Conservation (phyloP, 257 asterid species). For the Solanum medicagineum region DNA sequence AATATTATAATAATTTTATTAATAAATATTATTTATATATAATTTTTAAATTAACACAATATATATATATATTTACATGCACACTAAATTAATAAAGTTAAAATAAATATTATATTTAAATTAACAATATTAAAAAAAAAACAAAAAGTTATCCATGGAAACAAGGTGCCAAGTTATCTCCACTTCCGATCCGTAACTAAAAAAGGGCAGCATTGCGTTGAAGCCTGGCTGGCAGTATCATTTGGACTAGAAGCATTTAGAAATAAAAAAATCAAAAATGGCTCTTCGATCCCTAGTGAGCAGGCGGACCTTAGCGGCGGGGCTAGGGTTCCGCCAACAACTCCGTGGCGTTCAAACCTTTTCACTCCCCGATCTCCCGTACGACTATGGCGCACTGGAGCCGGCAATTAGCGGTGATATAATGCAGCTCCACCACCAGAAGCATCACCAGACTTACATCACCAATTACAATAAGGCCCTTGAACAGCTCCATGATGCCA, state of each 20-base stretch:
- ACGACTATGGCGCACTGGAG: constrained; percentile 81
- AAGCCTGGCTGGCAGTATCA: neutral
- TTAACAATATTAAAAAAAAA: no score
- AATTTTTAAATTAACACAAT: no score
- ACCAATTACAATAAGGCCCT: constrained; percentile 84
- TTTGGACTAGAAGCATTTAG: neutral
- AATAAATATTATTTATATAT: no score
- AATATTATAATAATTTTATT: no score
- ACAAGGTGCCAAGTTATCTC: no score
- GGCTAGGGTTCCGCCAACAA: constrained; percentile 25
- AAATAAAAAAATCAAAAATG: constrained; percentile 16
- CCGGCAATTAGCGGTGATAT: constrained; percentile 86
- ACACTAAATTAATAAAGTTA: no score
- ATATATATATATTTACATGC: no score
- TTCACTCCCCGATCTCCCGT: constrained; percentile 78
- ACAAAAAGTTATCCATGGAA: no score
- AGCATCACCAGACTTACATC: constrained; percentile 87
- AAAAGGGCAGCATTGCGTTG: neutral
- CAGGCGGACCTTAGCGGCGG: constrained; percentile 14
- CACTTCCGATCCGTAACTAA: neutral
- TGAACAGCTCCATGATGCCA: constrained; percentile 71
- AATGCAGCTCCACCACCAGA: constrained; percentile 95
- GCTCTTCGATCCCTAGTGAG: constrained; percentile 44
- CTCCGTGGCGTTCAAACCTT: constrained; percentile 46
- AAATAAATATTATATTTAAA: no score